Conservation (phyloP, 148 eudicot species). For the Vaccinium macrocarpon region DNA sequence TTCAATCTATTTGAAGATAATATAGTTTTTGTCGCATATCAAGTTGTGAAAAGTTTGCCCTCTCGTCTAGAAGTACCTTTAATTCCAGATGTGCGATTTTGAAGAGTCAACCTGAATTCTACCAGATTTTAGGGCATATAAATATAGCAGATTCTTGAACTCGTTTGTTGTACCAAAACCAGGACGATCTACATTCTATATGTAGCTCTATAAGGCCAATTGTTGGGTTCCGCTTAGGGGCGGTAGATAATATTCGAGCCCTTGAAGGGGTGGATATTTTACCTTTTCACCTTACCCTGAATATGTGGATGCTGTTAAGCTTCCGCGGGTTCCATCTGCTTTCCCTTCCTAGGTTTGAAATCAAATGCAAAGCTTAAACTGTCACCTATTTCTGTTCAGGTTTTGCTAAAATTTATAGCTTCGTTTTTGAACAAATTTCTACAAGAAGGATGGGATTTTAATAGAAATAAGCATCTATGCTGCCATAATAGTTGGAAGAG, state of each 20-base stretch:
- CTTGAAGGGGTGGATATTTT: constrained; percentile 11
- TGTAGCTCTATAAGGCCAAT: neutral
- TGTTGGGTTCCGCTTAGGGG: neutral
- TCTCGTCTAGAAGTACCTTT: neutral
- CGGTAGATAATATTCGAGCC: neutral
- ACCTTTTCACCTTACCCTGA: neutral
- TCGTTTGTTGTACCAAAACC: neutral
- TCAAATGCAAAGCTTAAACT: neutral
- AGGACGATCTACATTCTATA: neutral
- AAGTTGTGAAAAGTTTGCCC: neutral
- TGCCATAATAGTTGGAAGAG: neutral
- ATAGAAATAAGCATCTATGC: neutral
- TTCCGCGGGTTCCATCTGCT: neutral
- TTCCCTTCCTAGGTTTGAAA: neutral
- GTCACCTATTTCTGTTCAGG: neutral
- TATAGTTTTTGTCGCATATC: neutral
- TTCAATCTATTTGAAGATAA: neutral
- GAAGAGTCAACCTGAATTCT: neutral
- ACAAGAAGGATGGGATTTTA: neutral
- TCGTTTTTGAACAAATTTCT: neutral
- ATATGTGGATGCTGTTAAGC: neutral
- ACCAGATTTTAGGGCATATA: neutral
- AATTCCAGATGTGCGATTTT: neutral
- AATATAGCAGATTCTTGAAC: neutral
- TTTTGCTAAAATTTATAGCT: neutral